A percentile compares a stretch with the other conserved stretches of the same genome.
Conservation (phyloP, 345 rosid genomes). For the Nephelium lappaceum region DNA sequence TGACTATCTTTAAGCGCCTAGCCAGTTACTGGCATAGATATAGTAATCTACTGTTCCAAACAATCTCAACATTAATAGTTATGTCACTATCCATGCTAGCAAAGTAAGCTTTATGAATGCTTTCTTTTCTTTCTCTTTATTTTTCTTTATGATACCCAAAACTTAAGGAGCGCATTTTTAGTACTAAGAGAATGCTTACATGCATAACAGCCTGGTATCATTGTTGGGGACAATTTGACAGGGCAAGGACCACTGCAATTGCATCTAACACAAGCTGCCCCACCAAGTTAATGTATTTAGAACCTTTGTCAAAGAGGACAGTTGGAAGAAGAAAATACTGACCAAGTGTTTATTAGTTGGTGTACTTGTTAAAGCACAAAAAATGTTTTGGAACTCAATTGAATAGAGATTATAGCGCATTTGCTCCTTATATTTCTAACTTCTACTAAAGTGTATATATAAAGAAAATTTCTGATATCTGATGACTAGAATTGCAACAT, state of each 20-base stretch:
- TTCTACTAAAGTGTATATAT: not conserved
- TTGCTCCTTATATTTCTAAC: not conserved
- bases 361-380: not conserved
- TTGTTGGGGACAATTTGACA: not conserved
- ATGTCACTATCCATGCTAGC: not conserved
- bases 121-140: not conserved
- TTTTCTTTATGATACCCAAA: not conserved
- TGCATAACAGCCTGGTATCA: not conserved
- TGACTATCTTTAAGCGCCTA: not conserved
- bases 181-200: not conserved
- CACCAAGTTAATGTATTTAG: not conserved
- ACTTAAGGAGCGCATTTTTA: not conserved
- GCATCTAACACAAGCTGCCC: not conserved
- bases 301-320: not conserved
- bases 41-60: slow-evolving; percentile 2
- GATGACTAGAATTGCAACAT: not conserved
- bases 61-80: not conserved
- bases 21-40: not conserved
- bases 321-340: not conserved
- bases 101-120: not conserved
- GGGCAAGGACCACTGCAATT: not conserved
- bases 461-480: not conserved
- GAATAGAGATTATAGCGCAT: not conserved
- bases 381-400: not conserved
- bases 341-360: not conserved